A percentile compares a stretch with the other conserved stretches of the same genome.
These are phyloP conservation scores for Nemophila menziesii DNA, from an alignment of 257 asterid species.

Conservation along the genomic window DNA sequence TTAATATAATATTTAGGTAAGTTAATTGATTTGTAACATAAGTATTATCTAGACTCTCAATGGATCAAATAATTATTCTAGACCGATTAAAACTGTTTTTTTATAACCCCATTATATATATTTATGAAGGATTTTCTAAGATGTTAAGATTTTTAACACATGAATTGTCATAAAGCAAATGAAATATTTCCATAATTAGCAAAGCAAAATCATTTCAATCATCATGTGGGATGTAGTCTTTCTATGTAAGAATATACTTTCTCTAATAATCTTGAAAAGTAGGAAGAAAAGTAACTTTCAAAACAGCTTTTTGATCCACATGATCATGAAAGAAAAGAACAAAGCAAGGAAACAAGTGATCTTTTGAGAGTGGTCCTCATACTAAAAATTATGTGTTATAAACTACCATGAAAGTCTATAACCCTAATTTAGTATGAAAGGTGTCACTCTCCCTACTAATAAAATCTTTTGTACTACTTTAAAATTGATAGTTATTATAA, in stretches of 20 bases:
- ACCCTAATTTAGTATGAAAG: too few species aligned
- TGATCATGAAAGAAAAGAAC: conserved; percentile 1
- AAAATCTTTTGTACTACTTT: too few species aligned
- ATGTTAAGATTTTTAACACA: neutral
- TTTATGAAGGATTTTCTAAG: neutral
- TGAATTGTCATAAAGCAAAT: neutral
- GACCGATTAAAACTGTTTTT: too few species aligned
- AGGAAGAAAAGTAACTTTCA: conserved; percentile 2
- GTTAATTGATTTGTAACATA: neutral
- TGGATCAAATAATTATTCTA: too few species aligned
- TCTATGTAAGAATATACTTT: neutral
- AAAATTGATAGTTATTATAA: too few species aligned
- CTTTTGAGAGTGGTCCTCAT: neutral
- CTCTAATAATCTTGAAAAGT: neutral
- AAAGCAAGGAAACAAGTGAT: neutral
- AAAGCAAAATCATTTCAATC: conserved; percentile 1
- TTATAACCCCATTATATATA: neutral
- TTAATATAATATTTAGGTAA: neutral
- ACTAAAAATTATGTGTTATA: neutral
- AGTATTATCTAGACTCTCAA: too few species aligned
- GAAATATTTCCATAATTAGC: neutral
- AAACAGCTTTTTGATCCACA: neutral
- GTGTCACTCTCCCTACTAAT: too few species aligned
- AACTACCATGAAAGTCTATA: neutral
- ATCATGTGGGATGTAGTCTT: neutral